Evolutionary conservation across 768 basidiomycete genomes (phyloP).

Genomic region (Agrocybe praecox): DNA sequence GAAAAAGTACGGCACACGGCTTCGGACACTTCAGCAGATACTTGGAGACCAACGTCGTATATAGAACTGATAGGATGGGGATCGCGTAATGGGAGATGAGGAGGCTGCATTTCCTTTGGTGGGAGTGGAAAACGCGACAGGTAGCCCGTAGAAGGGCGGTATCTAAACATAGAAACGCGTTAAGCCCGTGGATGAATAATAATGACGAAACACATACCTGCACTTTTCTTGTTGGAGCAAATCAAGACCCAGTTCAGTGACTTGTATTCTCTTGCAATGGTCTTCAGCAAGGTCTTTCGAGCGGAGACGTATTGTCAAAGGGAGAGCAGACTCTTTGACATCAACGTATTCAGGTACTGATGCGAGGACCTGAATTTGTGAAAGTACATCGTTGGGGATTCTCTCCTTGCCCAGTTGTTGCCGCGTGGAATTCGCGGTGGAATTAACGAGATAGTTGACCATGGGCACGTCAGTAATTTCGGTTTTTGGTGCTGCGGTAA

Average conservation of each 20-base stretch:
- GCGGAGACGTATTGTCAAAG: constrained; percentile 63
- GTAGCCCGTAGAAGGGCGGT: constrained; percentile 41
- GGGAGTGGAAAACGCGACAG: constrained; percentile 58
- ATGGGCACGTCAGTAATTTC: constrained; percentile 34
- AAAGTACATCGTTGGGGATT: constrained; percentile 57
- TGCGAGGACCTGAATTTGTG: constrained; percentile 65
- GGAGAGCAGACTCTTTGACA: constrained; percentile 47
- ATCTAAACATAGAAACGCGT: constrained; percentile 32
- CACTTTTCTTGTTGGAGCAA: constrained; percentile 67
- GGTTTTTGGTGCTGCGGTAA: constrained; percentile 43
- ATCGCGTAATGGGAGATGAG: constrained; percentile 54
- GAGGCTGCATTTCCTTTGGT: constrained; percentile 60
- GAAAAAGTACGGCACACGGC: constrained; percentile 40
- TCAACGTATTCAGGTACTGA: constrained; percentile 60
- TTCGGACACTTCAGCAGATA: constrained; percentile 21
- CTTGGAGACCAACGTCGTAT: constrained; percentile 48
- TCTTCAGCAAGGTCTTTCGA: constrained; percentile 50
- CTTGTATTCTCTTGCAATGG: constrained; percentile 56
- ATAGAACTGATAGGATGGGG: constrained; percentile 58
- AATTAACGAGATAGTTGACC: constrained; percentile 46
- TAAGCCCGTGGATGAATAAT: not conserved
- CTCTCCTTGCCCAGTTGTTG: constrained; percentile 18
- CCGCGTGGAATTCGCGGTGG: constrained; percentile 26
- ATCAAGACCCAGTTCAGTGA: constrained; percentile 58
- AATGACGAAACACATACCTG: constrained; percentile 45